Base-by-base conservation (phyloP, 2,329 filamentous ascomycete species). In the Diplodia sapinea region DNA sequence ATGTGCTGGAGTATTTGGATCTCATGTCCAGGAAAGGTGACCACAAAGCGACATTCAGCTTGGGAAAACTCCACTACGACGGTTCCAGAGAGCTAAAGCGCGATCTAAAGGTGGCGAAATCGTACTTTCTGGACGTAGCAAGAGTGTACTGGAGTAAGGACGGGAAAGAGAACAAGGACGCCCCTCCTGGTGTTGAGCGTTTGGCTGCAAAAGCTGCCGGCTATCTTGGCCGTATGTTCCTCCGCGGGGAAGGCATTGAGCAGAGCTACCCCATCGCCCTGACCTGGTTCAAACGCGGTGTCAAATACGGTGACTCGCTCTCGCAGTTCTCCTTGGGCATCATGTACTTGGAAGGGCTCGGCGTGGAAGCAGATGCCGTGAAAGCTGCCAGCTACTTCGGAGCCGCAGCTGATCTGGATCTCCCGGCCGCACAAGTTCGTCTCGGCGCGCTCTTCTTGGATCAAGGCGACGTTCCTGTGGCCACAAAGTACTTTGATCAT, bases 1-100 rank as follows among this genome's bases (percentile, higher is more conserved):
- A 99, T 78, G 91, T 98, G 17, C 88, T 99, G 68, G 95, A 99
- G 76, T 99, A 97, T 73, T 83, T 97, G 71, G 92, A 97, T 73
- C 84, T 97, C 51, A 90, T 96, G 85, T 93, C 93, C 6, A 88
- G 94, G 69, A 96, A 96, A 76, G 93, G 94, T 12, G 93, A 97
- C 74, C 87, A 92, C 67, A 93, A 92, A 76, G 92, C 94, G 0
- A 94, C 92, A 0, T 93, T 94, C 74, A 94, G 91, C 70, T 82
- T 97, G 0, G 94, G 92, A 3, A 89, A 92, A 71, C 87, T 96
- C 70, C 91, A 96, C 76, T 97, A 97, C 74, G 94, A 97, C 68
- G 94, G 94, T 0, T 89, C 92, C 67, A 86, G 91, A 66, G 89
- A 88, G 0, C 82, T 96, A 51, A 88, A 91, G 64, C 86, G 88